phyloP scores from a whole-genome alignment of 495 filamentous ascomycete genomes.

The Aspergillus coremiiformis region DNA sequence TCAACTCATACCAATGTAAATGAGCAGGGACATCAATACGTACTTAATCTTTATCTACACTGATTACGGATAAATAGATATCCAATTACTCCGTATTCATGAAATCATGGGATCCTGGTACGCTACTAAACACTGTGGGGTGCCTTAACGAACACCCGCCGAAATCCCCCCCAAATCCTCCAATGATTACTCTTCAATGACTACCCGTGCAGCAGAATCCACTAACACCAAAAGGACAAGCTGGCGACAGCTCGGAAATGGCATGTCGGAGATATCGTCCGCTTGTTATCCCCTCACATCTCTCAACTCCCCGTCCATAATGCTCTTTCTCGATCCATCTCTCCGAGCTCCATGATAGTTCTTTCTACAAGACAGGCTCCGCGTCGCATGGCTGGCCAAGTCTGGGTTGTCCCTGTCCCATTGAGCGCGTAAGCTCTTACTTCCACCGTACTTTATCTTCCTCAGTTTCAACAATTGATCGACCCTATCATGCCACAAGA shows the following conservation, averaged over 20 bases:
- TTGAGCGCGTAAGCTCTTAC: constrained; percentile 19
- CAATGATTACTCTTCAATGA: constrained; percentile 1
- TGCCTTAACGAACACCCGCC: neutral
- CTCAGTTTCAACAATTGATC: neutral
- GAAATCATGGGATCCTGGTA: too few relatives aligned
- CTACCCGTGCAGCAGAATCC: neutral
- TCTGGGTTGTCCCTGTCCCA: constrained; percentile 20
- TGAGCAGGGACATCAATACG: too few relatives aligned
- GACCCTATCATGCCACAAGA: constrained; percentile 26
- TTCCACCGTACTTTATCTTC: constrained; percentile 2
- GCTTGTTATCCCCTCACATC: constrained; percentile 3
- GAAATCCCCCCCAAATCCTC: neutral
- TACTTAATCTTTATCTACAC: too few relatives aligned
- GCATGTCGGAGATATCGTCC: constrained; percentile 6
- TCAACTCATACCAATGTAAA: too few relatives aligned
- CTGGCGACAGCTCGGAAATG: constrained; percentile 35
- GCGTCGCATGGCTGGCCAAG: constrained; percentile 31
- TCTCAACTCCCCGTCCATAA: constrained; percentile 6
- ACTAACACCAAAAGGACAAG: constrained; percentile 31
- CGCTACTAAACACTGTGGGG: neutral
- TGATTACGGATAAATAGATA: too few relatives aligned
- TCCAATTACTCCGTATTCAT: too few relatives aligned
- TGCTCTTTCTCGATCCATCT: constrained; percentile 8
- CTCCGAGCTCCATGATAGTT: constrained; percentile 8
- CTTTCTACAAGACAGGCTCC: constrained; percentile 8